These are phyloP conservation scores for Phialocephala sp. DNA, from an alignment of 2,329 filamentous ascomycete species.

Conservation along the genomic window DNA sequence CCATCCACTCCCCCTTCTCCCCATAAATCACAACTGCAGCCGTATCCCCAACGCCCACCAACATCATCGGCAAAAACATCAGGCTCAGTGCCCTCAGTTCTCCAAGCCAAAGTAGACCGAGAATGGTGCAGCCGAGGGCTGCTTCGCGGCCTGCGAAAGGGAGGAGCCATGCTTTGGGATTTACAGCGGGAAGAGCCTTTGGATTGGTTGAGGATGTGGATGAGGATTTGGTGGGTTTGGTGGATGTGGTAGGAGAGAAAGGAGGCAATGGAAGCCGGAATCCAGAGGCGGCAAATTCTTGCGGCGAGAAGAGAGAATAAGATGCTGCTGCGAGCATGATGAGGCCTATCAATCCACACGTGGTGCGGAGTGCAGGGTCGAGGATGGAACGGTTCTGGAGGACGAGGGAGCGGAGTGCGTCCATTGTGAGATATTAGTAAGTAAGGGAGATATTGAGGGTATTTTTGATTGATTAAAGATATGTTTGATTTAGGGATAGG, in stretches of 20 bases:
- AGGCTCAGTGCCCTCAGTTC: background rate
- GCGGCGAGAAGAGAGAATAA: background rate
- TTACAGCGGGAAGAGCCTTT: background rate
- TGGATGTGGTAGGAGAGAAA: background rate
- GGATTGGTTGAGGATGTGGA: background rate
- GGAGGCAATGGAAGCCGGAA: background rate
- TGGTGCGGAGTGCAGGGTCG: slow-evolving; percentile 1
- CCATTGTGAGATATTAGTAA: background rate
- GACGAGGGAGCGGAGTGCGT: background rate
- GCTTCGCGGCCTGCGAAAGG: background rate
- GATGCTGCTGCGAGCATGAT: background rate
- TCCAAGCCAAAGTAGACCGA: background rate
- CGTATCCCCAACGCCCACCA: slow-evolving; percentile 46
- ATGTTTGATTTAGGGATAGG: background rate
- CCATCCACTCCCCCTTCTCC: background rate
- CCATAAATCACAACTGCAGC: slow-evolving; percentile 47
- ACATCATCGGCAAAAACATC: slow-evolving; percentile 17
- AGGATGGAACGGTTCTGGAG: slow-evolving; percentile 1
- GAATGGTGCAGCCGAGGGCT: background rate
- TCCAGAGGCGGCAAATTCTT: background rate
- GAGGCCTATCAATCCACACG: background rate
- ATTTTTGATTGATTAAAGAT: background rate
- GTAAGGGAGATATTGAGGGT: background rate
- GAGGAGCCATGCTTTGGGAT: background rate
- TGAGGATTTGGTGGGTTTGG: background rate